phyloP scores from a whole-genome alignment of 768 basidiomycete genomes.

The Lentinula edodes region DNA sequence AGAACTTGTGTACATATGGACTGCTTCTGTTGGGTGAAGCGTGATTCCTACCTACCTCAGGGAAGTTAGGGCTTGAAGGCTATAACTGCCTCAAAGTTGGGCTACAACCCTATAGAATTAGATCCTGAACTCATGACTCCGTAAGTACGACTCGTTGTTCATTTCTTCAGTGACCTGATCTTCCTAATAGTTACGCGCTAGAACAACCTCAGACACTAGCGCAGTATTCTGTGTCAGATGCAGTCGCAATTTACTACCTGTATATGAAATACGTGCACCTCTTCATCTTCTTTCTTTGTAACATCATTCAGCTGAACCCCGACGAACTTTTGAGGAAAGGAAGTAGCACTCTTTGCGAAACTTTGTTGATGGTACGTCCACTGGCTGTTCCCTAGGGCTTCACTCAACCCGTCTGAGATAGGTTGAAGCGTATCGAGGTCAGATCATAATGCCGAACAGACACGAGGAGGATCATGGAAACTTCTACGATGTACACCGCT shows the following conservation, averaged over 20 bases:
- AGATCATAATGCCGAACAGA: slow-evolving; percentile 96
- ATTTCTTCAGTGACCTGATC: neutral
- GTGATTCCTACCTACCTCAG: slow-evolving; percentile 97
- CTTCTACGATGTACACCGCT: slow-evolving; percentile 94
- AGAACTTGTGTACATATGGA: slow-evolving; percentile 96
- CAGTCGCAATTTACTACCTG: slow-evolving; percentile 98
- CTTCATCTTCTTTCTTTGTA: slow-evolving; percentile 98
- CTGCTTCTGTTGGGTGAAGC: slow-evolving; percentile 99
- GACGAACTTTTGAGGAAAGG: slow-evolving; percentile 97
- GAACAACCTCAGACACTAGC: slow-evolving; percentile 94
- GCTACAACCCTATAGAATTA: slow-evolving; percentile 94
- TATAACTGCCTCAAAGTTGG: slow-evolving; percentile 92
- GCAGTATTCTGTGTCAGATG: slow-evolving; percentile 98
- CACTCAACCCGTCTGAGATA: slow-evolving; percentile 24
- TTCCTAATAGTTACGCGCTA: slow-evolving; percentile 71
- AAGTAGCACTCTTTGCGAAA: slow-evolving; percentile 95
- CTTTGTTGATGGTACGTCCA: slow-evolving; percentile 83
- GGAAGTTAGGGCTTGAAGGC: slow-evolving; percentile 98
- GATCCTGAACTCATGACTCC: slow-evolving; percentile 99
- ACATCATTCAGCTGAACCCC: slow-evolving; percentile 95
- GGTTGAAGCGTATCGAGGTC: slow-evolving; percentile 92
- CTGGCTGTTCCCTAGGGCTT: neutral
- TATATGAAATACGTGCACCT: slow-evolving; percentile 99
- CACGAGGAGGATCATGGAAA: slow-evolving; percentile 90
- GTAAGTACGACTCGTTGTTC: slow-evolving; percentile 42